A percentile compares a stretch with the other conserved stretches of the same genome.
phyloP scores from a whole-genome alignment of 495 filamentous ascomycete genomes.

The Hypoxylon subgilvum region DNA sequence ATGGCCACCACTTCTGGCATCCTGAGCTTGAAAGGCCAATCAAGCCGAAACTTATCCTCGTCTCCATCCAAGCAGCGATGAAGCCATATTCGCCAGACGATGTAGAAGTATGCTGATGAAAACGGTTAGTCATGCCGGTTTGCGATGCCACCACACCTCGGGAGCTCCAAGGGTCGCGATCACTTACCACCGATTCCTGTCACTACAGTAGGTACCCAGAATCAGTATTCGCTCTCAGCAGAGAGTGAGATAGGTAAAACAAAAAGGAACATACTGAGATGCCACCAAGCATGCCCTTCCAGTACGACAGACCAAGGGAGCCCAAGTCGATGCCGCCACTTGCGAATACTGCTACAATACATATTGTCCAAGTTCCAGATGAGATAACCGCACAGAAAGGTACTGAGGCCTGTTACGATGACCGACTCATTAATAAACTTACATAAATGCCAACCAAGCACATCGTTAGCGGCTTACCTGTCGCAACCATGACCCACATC shows the following conservation, averaged over 20 bases:
- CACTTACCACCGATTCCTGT: conserved; percentile 50
- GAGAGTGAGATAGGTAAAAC: conserved; percentile 2
- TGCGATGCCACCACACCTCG: background rate
- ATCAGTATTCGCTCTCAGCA: background rate
- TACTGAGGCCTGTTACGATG: conserved; percentile 61
- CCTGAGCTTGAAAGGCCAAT: conserved; percentile 70
- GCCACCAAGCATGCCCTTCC: conserved; percentile 99
- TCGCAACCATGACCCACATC: conserved; percentile 62
- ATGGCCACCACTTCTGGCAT: conserved; percentile 66
- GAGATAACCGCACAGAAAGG: conserved; percentile 82
- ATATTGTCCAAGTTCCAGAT: conserved; percentile 89
- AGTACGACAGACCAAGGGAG: conserved; percentile 90
- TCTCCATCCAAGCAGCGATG: conserved; percentile 77
- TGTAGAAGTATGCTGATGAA: conserved; percentile 77
- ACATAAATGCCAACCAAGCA: conserved; percentile 10
- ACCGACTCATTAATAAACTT: background rate
- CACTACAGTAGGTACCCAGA: conserved; percentile 27
- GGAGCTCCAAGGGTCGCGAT: background rate
- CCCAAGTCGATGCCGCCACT: conserved; percentile 73
- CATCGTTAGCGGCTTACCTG: conserved; percentile 41
- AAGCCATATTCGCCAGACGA: conserved; percentile 86
- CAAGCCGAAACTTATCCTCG: conserved; percentile 75
- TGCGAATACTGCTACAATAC: conserved; percentile 74
- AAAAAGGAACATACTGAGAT: conserved; percentile 51
- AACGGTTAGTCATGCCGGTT: conserved; percentile 51